Evolutionary conservation across 352 stramenopile species (phyloP).

Genomic region (Phytophthora kernoviae): DNA sequence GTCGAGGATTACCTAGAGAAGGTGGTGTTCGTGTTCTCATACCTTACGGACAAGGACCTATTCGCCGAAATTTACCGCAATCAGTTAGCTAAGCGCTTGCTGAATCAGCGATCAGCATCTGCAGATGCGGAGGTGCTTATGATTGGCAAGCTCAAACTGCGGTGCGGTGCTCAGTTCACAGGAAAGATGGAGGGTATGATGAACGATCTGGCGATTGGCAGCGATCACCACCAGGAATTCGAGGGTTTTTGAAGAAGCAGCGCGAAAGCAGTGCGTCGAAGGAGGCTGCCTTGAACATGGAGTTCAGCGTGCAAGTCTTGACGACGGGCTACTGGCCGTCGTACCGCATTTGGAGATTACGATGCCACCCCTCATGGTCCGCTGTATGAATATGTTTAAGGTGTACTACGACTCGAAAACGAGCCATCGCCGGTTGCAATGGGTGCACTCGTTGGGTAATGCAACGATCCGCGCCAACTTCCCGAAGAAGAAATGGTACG

Average conservation of each 20-base stretch:
- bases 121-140: conserved; percentile 98
- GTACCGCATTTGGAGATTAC: conserved; percentile 97
- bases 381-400: conserved; percentile 98
- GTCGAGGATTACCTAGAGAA: conserved; percentile 98
- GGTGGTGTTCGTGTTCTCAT: conserved; percentile 99
- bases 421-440: conserved; percentile 95
- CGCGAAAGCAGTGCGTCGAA: conserved; percentile 54
- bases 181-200: conserved; percentile 99
- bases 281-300: conserved; percentile 69
- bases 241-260: conserved; percentile 91
- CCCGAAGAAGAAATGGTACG: conserved; percentile 93
- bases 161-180: conserved; percentile 99
- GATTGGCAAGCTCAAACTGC: conserved; percentile 99
- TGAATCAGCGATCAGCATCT: conserved; percentile 98
- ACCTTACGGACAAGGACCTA: conserved; percentile 99
- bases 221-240: conserved; percentile 97
- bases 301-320: conserved; percentile 98
- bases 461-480: conserved; percentile 90
- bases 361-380: conserved; percentile 93
- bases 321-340: conserved; percentile 99
- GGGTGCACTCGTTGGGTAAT: conserved; percentile 97
- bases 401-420: conserved; percentile 94
- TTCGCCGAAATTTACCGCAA: conserved; percentile 99
- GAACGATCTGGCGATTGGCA: conserved; percentile 97
- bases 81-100: conserved; percentile 97